A percentile compares a stretch with the other conserved stretches of the same genome.
phyloP scores from a whole-genome alignment of 1,284 basidiomycete genomes.

The Moniliella sp. region DNA sequence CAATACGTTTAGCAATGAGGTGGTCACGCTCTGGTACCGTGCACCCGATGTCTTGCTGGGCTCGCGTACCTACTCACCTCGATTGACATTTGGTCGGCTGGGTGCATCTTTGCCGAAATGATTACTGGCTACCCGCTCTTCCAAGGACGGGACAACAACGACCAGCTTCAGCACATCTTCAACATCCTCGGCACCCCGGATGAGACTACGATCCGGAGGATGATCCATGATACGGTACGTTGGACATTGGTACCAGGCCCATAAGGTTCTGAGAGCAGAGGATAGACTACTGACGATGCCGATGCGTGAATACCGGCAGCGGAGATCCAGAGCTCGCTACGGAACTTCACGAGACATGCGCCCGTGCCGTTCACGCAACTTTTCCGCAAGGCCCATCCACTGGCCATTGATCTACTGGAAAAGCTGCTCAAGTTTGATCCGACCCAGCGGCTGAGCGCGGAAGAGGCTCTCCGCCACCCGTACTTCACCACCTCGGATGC shows the following conservation, averaged over 20 bases:
- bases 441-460: slow-evolving; percentile 53
- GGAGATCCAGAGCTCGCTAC: slow-evolving; percentile 66
- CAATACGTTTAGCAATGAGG: slow-evolving; percentile 88
- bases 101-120: slow-evolving; percentile 82
- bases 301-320: slow-evolving; percentile 42
- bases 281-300: background rate
- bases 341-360: slow-evolving; percentile 74
- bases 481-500: slow-evolving; percentile 25
- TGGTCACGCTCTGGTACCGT: slow-evolving; percentile 88
- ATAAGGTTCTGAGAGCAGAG: background rate
- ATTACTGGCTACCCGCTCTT: slow-evolving; percentile 84
- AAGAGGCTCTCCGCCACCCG: slow-evolving; percentile 17
- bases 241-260: slow-evolving; percentile 45
- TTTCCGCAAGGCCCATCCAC: slow-evolving; percentile 66
- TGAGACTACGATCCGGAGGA: slow-evolving; percentile 84
- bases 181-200: slow-evolving; percentile 81
- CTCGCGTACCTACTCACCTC: slow-evolving; percentile 62
- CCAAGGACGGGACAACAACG: slow-evolving; percentile 79
- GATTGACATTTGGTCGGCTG: slow-evolving; percentile 82
- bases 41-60: slow-evolving; percentile 81
- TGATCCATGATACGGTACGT: slow-evolving; percentile 69
- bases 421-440: slow-evolving; percentile 71
- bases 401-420: slow-evolving; percentile 61
- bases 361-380: slow-evolving; percentile 67
- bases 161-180: slow-evolving; percentile 83